Base-by-base conservation (phyloP, 108 stramenopile genomes). In the Fragilariopsis cylindrus region DNA sequence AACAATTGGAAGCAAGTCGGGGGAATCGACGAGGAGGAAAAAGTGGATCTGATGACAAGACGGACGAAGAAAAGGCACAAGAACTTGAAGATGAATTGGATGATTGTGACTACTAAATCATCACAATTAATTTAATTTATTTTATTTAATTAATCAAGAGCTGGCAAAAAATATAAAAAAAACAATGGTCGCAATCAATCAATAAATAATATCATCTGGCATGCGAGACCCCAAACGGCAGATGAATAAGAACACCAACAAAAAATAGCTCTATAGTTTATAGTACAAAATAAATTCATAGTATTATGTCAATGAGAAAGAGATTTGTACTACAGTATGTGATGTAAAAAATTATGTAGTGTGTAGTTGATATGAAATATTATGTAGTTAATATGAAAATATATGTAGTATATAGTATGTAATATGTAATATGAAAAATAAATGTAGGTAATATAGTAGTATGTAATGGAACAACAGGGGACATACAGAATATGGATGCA, bases 11-110 rank as follows among this genome's bases (percentile, higher is more conserved):
- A 77, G 89, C 90, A 49, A 93, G 91, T 63, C 65, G 91, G 41
- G 90, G 90, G 16, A 86, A 86, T 71, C 87, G 89, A 19, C 87
- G 87, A 57, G 81, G 76, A 46, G 86, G 86, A 65, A 63, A 76
- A 11, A 42, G 62, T 4, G 62, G 62, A 12, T 80, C 79, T 62
- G 94, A 95, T 11, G 92, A 91, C 47, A 96, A 96, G 83, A 91
- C 95, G 2, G 92, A 93, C 62, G 95, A 96, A 77, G 95, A 96
- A 77, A 92, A 90, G 74, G 92, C 90, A 11, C 83, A 89, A 53
- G 95, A 92, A 65, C 63, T 95, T 50, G 91, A 92, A 75, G 94
- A 92, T 74, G 94, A 95, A 76, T 79, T 91, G 52, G 90, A 91
- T 50, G 93, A 91, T 30, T 30, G 30, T 53, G 90, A 90, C 44